phyloP scores from a whole-genome alignment of 108 stramenopile genomes.

The Nitzschia putrida region DNA sequence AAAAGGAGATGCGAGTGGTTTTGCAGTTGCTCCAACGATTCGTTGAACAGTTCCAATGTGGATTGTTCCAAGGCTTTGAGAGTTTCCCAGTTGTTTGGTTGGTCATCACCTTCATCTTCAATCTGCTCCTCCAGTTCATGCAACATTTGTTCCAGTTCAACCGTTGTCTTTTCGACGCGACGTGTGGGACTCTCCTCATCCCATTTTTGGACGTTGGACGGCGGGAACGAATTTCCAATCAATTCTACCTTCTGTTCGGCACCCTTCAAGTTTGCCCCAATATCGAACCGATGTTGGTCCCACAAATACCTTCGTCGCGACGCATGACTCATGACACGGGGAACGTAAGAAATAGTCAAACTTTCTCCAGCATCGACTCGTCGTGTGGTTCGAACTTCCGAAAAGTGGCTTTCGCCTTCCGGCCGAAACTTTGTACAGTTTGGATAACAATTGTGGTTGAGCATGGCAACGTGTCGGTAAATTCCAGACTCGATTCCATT shows the following conservation, averaged over 20 bases:
- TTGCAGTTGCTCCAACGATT: conserved; percentile 50
- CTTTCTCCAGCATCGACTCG: conserved; percentile 60
- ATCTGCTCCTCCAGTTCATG: conserved; percentile 38
- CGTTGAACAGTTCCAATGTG: conserved; percentile 50
- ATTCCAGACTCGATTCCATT: conserved; percentile 82
- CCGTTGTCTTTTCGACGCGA: conserved; percentile 66
- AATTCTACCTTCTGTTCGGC: conserved; percentile 42
- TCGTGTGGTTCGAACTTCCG: conserved; percentile 79
- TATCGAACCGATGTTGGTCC: conserved; percentile 87
- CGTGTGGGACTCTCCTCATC: conserved; percentile 43
- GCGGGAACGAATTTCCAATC: conserved; percentile 53
- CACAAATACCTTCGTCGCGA: conserved; percentile 61
- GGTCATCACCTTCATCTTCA: conserved; percentile 5
- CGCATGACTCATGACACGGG: conserved; percentile 68
- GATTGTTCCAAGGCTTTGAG: conserved; percentile 65
- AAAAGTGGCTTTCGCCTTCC: conserved; percentile 39
- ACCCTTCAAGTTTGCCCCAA: conserved; percentile 50
- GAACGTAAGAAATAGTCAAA: conserved; percentile 76
- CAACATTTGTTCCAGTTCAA: conserved; percentile 60
- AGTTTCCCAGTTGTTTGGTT: conserved; percentile 29
- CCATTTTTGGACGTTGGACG: conserved; percentile 39
- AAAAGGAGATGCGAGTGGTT: conserved; percentile 62
- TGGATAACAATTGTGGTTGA: conserved; percentile 75
- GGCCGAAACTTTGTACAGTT: conserved; percentile 81
- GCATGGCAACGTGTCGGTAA: conserved; percentile 77